phyloP scores from a whole-genome alignment of 805 yeast species.

The Tetrapisispora iriomotensis region DNA sequence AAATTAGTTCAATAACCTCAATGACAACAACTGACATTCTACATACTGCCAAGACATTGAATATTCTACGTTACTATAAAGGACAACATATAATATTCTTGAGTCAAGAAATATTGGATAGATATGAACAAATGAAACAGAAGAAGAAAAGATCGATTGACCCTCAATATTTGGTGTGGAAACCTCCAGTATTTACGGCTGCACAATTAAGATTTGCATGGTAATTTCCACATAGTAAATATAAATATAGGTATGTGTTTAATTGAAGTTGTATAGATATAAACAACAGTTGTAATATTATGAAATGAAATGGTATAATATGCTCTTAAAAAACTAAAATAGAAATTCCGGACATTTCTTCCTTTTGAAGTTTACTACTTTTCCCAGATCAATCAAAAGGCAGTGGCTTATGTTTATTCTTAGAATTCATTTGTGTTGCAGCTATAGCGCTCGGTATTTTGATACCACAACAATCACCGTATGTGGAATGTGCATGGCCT shows the following conservation, averaged over 20 bases:
- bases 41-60: slow-evolving; percentile 85
- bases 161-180: slow-evolving; percentile 70
- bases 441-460: slow-evolving; percentile 93
- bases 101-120: slow-evolving; percentile 70
- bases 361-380: background rate
- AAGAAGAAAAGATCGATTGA: slow-evolving; percentile 71
- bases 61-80: slow-evolving; percentile 82
- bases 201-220: slow-evolving; percentile 94
- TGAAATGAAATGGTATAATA: too few species aligned
- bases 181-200: slow-evolving; percentile 89
- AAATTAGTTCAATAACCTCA: slow-evolving; percentile 72
- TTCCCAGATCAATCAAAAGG: slow-evolving; percentile 50
- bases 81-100: slow-evolving; percentile 89
- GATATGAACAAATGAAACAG: slow-evolving; percentile 60
- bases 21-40: slow-evolving; percentile 95
- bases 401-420: slow-evolving; percentile 32
- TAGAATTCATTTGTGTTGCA: slow-evolving; percentile 49
- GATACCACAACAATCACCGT: slow-evolving; percentile 99
- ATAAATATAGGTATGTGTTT: background rate
- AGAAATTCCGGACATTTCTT: background rate
- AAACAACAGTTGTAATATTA: too few species aligned
- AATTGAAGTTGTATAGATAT: background rate
- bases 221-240: slow-evolving; percentile 31
- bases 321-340: background rate
- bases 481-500: slow-evolving; percentile 40